These are phyloP conservation scores for Calonectria hawksworthii DNA, from an alignment of 2,329 filamentous ascomycete genomes.

Conservation along the genomic window DNA sequence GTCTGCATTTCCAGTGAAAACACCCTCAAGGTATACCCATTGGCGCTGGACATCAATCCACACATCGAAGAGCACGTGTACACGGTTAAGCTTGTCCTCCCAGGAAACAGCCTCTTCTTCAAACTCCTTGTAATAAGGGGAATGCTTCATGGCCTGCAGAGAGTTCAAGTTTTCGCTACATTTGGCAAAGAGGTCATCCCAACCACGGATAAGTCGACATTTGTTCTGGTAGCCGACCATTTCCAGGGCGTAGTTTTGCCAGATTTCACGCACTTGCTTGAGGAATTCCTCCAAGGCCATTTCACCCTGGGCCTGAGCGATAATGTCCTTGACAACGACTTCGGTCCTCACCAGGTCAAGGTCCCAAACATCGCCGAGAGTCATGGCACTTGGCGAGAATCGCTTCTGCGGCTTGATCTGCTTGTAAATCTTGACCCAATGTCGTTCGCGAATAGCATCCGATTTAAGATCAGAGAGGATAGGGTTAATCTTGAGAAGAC, in stretches of 20 bases:
- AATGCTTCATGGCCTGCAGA: constrained; percentile 98
- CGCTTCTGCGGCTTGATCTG: constrained; percentile 91
- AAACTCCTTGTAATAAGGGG: constrained; percentile 99
- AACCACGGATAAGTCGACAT: constrained; percentile 95
- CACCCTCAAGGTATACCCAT: constrained; percentile 99
- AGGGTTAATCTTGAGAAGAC: constrained; percentile 91
- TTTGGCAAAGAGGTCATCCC: constrained; percentile 98
- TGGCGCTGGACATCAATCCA: constrained; percentile 99
- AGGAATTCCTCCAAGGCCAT: constrained; percentile 99
- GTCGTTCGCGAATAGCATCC: constrained; percentile 94
- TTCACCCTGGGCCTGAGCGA: constrained; percentile 95
- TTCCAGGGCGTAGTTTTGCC: constrained; percentile 95
- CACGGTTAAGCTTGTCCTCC: constrained; percentile 98
- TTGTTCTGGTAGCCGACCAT: constrained; percentile 99
- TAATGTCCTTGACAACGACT: constrained; percentile 90
- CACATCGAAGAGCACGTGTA: constrained; percentile 97
- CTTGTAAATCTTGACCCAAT: constrained; percentile 99
- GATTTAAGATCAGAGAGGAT: constrained; percentile 93
- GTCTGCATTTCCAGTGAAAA: constrained; percentile 98
- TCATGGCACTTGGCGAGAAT: constrained; percentile 95
- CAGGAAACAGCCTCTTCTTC: constrained; percentile 96
- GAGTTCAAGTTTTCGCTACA: constrained; percentile 99
- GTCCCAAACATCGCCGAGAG: constrained; percentile 98
- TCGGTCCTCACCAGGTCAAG: constrained; percentile 91
- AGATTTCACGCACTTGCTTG: constrained; percentile 95